Conservation (phyloP, 2,329 filamentous ascomycete genomes). For the Metarhizium robertsii region DNA sequence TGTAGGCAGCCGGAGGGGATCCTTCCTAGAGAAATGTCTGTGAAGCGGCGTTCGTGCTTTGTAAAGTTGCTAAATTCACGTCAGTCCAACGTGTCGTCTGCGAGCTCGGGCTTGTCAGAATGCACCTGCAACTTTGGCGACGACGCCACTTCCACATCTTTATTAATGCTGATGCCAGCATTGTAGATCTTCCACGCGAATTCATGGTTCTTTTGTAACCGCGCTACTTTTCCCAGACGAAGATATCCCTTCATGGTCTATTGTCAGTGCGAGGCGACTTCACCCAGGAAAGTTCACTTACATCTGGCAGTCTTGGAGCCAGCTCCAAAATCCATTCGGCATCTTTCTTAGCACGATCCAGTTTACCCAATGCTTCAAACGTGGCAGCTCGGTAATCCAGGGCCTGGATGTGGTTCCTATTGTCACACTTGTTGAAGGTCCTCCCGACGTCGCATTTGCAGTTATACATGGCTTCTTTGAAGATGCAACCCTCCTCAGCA, state of each 20-base stretch:
- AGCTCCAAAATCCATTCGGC: conserved; percentile 34
- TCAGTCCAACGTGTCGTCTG: neutral
- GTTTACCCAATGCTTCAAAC: conserved; percentile 27
- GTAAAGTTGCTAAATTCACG: conserved; percentile 21
- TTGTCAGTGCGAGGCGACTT: neutral
- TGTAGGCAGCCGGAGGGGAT: conserved; percentile 25
- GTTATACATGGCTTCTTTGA: conserved; percentile 31
- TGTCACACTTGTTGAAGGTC: conserved; percentile 29
- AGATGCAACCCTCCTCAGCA: conserved; percentile 24
- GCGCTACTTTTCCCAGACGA: conserved; percentile 29
- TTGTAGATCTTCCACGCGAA: conserved; percentile 31
- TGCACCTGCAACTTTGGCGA: conserved; percentile 25
- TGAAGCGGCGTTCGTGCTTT: conserved; percentile 25
- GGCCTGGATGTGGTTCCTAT: conserved; percentile 27
- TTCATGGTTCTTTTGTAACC: conserved; percentile 26
- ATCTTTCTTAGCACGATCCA: conserved; percentile 27
- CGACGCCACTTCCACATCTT: conserved; percentile 16
- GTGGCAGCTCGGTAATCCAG: conserved; percentile 32
- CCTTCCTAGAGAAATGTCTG: conserved; percentile 20
- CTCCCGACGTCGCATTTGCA: conserved; percentile 27
- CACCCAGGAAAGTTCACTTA: conserved; percentile 11
- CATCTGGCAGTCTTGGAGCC: conserved; percentile 29
- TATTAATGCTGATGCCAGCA: conserved; percentile 26
- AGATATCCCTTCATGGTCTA: conserved; percentile 27
- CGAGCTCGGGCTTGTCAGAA: neutral